A percentile compares a stretch with the other conserved stretches of the same genome.
These are phyloP conservation scores for Tulasnella sp. DNA, from an alignment of 768 basidiomycete species.

Conservation along the genomic window DNA sequence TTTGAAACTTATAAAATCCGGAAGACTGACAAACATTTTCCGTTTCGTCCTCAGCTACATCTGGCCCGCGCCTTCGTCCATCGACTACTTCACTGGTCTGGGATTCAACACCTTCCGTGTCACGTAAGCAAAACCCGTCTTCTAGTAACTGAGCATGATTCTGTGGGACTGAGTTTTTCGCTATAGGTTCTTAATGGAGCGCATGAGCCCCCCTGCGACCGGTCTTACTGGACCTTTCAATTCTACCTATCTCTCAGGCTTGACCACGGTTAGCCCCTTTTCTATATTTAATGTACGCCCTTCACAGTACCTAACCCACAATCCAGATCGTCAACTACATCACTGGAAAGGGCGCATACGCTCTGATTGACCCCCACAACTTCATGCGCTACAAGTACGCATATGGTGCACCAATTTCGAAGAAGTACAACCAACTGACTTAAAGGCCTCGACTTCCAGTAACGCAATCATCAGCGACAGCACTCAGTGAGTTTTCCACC, in stretches of 20 bases:
- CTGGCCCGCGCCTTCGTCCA: constrained; percentile 35
- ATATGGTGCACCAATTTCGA: too few relatives aligned
- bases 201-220: constrained; percentile 39
- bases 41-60: constrained; percentile 27
- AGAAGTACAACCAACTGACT: too few relatives aligned
- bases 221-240: constrained; percentile 47
- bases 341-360: constrained; percentile 47
- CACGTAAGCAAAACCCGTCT: constrained; percentile 9
- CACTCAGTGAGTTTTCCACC: constrained; percentile 27
- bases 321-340: constrained; percentile 42
- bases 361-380: constrained; percentile 46
- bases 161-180: constrained; percentile 33
- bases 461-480: constrained; percentile 35
- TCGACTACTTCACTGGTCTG: constrained; percentile 25
- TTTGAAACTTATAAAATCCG: not conserved
- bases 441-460: too few relatives aligned
- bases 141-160: too few relatives aligned
- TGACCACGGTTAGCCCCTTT: constrained; percentile 28
- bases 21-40: not conserved
- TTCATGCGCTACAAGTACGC: constrained; percentile 48
- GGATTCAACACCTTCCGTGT: constrained; percentile 13
- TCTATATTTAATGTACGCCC: too few relatives aligned
- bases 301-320: not conserved
- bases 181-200: constrained; percentile 40
- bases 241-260: constrained; percentile 39